Conservation (phyloP, 768 basidiomycete genomes). For the Mycena epipterygia region DNA sequence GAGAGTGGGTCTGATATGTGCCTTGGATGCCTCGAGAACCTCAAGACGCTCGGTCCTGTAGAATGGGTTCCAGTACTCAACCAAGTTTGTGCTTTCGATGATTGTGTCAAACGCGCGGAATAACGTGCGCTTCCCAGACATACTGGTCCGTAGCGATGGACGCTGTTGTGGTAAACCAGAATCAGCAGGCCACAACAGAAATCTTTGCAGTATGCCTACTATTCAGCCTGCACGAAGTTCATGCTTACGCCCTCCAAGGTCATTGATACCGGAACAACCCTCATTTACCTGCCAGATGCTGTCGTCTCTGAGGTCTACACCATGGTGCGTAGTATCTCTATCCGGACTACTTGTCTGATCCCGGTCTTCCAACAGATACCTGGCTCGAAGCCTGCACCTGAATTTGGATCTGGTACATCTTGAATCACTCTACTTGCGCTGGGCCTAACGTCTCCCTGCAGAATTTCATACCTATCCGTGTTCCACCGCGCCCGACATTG, state of each 20-base stretch:
- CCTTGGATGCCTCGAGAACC: slow-evolving; percentile 51
- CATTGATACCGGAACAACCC: slow-evolving; percentile 77
- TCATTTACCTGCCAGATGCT: slow-evolving; percentile 68
- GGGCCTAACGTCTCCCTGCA: slow-evolving; percentile 19
- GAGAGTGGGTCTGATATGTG: slow-evolving; percentile 65
- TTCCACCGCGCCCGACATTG: slow-evolving; percentile 46
- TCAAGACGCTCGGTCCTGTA: slow-evolving; percentile 46
- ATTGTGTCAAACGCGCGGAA: background rate
- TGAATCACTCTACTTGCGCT: background rate
- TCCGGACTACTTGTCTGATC: background rate
- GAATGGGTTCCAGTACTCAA: slow-evolving; percentile 54
- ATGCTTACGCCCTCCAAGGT: slow-evolving; percentile 53
- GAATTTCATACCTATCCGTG: slow-evolving; percentile 74
- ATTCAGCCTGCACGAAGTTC: background rate
- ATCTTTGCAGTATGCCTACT: slow-evolving; percentile 52
- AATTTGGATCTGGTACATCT: slow-evolving; percentile 58
- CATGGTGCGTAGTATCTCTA: slow-evolving; percentile 44
- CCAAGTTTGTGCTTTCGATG: slow-evolving; percentile 44
- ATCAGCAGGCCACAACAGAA: slow-evolving; percentile 37
- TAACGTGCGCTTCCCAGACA: slow-evolving; percentile 52
- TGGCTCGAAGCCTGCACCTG: slow-evolving; percentile 54
- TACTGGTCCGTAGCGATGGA: slow-evolving; percentile 73
- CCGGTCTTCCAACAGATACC: slow-evolving; percentile 62
- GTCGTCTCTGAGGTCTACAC: slow-evolving; percentile 63
- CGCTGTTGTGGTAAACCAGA: slow-evolving; percentile 51